Conservation (phyloP, 2,329 filamentous ascomycete species). For the Penicillium psychrosexuale region DNA sequence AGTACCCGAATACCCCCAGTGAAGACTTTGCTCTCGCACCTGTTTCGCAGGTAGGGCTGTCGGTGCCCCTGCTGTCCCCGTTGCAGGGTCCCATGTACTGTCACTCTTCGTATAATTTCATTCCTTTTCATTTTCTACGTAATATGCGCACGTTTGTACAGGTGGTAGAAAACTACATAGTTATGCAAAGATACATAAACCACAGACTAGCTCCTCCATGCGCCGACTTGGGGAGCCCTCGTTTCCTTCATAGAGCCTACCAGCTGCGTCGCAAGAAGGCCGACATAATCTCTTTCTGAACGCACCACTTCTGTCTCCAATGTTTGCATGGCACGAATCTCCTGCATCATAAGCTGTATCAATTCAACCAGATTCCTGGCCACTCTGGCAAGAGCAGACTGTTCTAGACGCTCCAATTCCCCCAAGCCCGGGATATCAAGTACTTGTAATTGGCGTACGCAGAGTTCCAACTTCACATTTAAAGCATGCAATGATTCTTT, state of each 20-base stretch:
- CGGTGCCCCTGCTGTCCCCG: too few relatives aligned
- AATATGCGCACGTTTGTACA: neutral
- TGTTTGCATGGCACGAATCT: slow-evolving; percentile 35
- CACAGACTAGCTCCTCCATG: slow-evolving; percentile 24
- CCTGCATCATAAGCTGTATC: slow-evolving; percentile 36
- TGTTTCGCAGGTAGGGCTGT: too few relatives aligned
- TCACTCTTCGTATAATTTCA: neutral
- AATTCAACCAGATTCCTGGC: slow-evolving; percentile 30
- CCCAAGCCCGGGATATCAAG: slow-evolving; percentile 36
- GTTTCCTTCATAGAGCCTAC: slow-evolving; percentile 9
- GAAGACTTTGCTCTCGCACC: too few relatives aligned
- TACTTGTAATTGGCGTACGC: slow-evolving; percentile 34
- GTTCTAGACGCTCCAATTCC: slow-evolving; percentile 22
- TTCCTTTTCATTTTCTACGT: neutral
- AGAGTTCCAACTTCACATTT: slow-evolving; percentile 35
- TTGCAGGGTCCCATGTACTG: neutral
- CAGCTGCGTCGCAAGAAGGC: slow-evolving; percentile 29
- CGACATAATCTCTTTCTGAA: slow-evolving; percentile 35
- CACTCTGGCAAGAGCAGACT: slow-evolving; percentile 34
- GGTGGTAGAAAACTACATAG: neutral
- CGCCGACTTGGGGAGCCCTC: slow-evolving; percentile 20
- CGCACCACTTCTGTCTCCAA: slow-evolving; percentile 36
- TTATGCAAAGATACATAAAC: neutral
- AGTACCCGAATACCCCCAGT: too few relatives aligned
- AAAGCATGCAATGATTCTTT: slow-evolving; percentile 33